Evolutionary conservation across 2,329 filamentous ascomycete species (phyloP).

Genomic region (Ophiostoma sp.): DNA sequence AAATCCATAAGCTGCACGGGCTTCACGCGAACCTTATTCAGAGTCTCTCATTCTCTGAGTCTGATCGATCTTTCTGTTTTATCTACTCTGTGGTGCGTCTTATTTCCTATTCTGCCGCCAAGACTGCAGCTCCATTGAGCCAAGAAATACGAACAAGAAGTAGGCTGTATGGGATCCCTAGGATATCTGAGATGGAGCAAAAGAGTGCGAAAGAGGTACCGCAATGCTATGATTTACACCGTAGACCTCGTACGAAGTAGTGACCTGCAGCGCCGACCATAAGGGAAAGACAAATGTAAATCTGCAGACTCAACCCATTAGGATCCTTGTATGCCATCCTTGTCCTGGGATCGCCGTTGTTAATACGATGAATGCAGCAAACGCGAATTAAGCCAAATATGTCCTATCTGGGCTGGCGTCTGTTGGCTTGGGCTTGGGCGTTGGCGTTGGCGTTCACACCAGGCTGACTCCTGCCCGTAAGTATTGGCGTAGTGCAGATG

Average conservation of each 20-base stretch:
- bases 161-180: neutral
- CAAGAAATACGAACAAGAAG: slow-evolving; percentile 3
- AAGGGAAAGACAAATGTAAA: slow-evolving; percentile 1
- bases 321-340: neutral
- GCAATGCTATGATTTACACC: too few species aligned
- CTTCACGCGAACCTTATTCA: slow-evolving; percentile 6
- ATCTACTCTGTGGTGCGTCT: neutral
- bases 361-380: neutral
- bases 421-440: neutral
- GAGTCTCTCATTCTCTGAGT: neutral
- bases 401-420: neutral
- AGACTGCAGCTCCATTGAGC: neutral
- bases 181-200: neutral
- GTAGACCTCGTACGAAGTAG: neutral
- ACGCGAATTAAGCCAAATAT: neutral
- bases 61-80: neutral
- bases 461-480: neutral
- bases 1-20: neutral
- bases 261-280: neutral
- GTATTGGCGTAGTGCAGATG: too few species aligned
- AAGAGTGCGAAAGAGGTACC: neutral
- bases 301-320: neutral
- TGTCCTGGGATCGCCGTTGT: neutral
- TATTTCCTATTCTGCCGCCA: neutral
- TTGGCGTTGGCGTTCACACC: neutral